phyloP scores from a whole-genome alignment of 208 protist genomes.

The Wallacemonas sp. region DNA sequence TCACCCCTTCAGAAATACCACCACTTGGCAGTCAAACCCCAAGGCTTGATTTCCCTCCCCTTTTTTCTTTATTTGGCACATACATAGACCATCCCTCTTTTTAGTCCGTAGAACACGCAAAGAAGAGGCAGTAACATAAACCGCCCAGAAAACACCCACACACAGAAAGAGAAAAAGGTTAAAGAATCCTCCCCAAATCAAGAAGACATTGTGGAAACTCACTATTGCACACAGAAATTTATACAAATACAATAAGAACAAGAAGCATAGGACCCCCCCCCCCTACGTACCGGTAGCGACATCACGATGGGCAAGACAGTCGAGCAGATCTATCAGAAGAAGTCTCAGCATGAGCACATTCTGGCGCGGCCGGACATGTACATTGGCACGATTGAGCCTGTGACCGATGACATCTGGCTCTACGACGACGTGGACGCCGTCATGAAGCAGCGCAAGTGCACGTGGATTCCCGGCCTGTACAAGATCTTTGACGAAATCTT shows the following conservation, averaged over 20 bases:
- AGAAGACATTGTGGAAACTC: too few species aligned
- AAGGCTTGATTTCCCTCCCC: too few species aligned
- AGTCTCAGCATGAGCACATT: constrained; percentile 98
- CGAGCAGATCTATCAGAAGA: constrained; percentile 97
- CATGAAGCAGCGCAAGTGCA: constrained; percentile 94
- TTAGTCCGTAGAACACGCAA: too few species aligned
- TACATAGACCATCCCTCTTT: too few species aligned
- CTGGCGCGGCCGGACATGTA: constrained; percentile 99
- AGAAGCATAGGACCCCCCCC: too few species aligned
- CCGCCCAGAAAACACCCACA: too few species aligned
- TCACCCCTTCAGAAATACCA: too few species aligned
- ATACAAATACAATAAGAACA: constrained; percentile 20
- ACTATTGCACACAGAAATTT: constrained; percentile 26
- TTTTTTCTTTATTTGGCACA: too few species aligned
- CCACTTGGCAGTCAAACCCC: too few species aligned
- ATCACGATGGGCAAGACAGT: constrained; percentile 70
- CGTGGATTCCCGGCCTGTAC: constrained; percentile 98
- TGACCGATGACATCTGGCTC: constrained; percentile 95
- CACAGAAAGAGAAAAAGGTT: too few species aligned
- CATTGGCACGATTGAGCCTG: constrained; percentile 95
- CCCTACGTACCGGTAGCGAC: not conserved
- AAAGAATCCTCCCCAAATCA: too few species aligned
- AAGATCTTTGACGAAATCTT: constrained; percentile 99
- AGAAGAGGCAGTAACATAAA: too few species aligned
- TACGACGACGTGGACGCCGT: constrained; percentile 89